A percentile compares a stretch with the other conserved stretches of the same genome.
Conservation (phyloP, 192 early-diverging fungal genomes). For the Allomyces macrogynus region DNA sequence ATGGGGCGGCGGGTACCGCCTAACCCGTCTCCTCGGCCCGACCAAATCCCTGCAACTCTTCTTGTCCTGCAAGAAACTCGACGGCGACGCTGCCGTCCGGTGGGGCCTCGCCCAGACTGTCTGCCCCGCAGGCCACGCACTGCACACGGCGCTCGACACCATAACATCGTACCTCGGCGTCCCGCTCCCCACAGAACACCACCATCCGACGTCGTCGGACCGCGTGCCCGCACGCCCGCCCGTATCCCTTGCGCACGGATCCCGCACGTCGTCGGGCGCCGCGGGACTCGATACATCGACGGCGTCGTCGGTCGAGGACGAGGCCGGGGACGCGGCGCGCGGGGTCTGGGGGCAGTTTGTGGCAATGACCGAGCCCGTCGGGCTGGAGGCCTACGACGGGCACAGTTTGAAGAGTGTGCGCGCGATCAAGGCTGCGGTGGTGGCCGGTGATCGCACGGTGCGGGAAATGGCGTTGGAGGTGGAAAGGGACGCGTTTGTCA, state of each 20-base stretch:
- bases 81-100: not conserved
- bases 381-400: not conserved
- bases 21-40: not conserved
- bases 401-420: not conserved
- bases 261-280: not conserved
- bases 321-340: not conserved
- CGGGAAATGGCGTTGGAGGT: too few relatives aligned
- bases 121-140: not conserved
- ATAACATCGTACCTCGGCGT: not conserved
- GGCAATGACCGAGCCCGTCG: not conserved
- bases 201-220: not conserved
- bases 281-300: not conserved
- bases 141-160: not conserved
- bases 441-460: too few relatives aligned
- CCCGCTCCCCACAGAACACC: not conserved
- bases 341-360: not conserved
- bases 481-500: too few relatives aligned
- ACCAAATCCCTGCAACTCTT: not conserved
- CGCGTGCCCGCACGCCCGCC: not conserved
- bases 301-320: not conserved
- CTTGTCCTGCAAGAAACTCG: not conserved
- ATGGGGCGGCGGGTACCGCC: not conserved
- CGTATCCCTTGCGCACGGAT: not conserved
- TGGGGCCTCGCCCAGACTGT: not conserved
- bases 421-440: not conserved